Evolutionary conservation across 768 basidiomycete genomes (phyloP).

Genomic region (Gloeophyllum trabeum): DNA sequence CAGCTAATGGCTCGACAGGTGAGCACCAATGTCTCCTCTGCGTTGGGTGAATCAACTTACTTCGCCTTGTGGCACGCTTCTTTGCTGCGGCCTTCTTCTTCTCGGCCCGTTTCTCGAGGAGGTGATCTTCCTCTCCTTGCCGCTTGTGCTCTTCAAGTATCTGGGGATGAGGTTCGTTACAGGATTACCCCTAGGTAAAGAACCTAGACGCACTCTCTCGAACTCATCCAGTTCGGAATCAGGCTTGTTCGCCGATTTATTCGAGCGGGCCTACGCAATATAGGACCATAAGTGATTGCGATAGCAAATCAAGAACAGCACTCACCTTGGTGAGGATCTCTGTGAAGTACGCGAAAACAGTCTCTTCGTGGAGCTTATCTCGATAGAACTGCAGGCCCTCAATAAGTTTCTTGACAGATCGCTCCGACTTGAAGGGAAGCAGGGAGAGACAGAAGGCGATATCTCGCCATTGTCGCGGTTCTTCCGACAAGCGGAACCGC

Average conservation of each 20-base stretch:
- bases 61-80: conserved; percentile 46
- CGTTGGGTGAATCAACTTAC: no score
- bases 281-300: conserved; percentile 1
- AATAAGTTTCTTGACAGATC: conserved; percentile 91
- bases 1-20: no score
- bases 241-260: conserved; percentile 88
- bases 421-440: conserved; percentile 93
- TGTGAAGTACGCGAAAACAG: conserved; percentile 69
- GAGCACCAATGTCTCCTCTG: no score
- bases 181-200: background rate
- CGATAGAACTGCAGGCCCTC: conserved; percentile 89
- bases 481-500: conserved; percentile 80
- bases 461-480: conserved; percentile 93
- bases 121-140: conserved; percentile 89
- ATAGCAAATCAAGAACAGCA: background rate
- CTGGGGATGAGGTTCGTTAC: conserved; percentile 23
- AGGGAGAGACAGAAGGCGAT: conserved; percentile 93
- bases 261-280: conserved; percentile 55
- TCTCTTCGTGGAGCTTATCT: conserved; percentile 87
- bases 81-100: conserved; percentile 75
- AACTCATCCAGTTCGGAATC: conserved; percentile 94
- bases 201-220: conserved; percentile 45
- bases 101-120: conserved; percentile 75
- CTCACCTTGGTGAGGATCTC: conserved; percentile 86
- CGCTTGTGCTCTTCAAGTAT: conserved; percentile 74